phyloP scores from a whole-genome alignment of 306 rosid species.

The Lathyrus sativus region DNA sequence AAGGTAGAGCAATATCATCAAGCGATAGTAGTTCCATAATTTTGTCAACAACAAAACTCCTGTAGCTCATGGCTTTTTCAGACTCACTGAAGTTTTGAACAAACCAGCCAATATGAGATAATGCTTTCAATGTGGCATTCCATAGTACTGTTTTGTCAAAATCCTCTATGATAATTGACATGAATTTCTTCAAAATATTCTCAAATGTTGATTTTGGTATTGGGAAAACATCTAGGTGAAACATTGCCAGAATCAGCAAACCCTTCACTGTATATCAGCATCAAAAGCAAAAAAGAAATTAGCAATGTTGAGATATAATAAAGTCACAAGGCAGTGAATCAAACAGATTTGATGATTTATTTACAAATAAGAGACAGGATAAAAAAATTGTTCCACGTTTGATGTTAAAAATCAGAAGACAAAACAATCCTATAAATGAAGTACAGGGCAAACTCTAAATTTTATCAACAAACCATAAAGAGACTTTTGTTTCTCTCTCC shows the following conservation, averaged over 20 bases:
- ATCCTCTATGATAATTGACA: conserved; percentile 66
- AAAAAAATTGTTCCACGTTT: not conserved
- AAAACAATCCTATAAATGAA: conserved; percentile 10
- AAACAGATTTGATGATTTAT: conserved; percentile 12
- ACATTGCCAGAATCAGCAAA: conserved; percentile 74
- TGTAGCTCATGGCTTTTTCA: conserved; percentile 64
- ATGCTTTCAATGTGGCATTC: conserved; percentile 70
- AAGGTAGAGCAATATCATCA: conserved; percentile 58
- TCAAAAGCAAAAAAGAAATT: conserved; percentile 37
- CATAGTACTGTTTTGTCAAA: conserved; percentile 57
- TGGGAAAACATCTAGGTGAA: conserved; percentile 68
- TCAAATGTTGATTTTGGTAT: conserved; percentile 53
- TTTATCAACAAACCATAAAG: conserved; percentile 5
- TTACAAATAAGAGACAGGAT: conserved; percentile 2
- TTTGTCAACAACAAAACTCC: conserved; percentile 60
- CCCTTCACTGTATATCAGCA: conserved; percentile 70
- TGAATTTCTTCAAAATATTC: conserved; percentile 60
- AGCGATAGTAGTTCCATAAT: conserved; percentile 54
- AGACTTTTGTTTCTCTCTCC: not conserved
- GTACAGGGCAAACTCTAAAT: conserved; percentile 8
- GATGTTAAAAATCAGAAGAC: not conserved
- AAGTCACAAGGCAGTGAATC: conserved; percentile 25
- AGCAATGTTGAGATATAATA: conserved; percentile 28
- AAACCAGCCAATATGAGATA: conserved; percentile 70
- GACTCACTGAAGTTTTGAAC: conserved; percentile 56